A percentile compares a stretch with the other conserved stretches of the same genome.
These are phyloP conservation scores for Saccharomycopsis crataegensis DNA, from an alignment of 1,139 yeast genomes.

Conservation along the genomic window DNA sequence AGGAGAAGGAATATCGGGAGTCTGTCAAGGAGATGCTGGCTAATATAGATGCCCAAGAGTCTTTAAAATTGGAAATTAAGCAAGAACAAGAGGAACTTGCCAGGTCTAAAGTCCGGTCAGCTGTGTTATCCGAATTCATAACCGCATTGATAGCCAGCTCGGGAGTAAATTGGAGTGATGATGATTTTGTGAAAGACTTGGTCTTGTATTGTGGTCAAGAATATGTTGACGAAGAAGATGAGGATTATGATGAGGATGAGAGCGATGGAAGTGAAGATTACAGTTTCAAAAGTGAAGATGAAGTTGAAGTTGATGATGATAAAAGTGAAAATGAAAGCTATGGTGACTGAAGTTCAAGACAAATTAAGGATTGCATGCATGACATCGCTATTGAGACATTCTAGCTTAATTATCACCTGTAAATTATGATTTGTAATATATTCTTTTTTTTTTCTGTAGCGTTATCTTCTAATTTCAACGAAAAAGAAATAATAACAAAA, in stretches of 20 bases:
- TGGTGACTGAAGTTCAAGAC: background rate
- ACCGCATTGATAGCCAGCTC: slow-evolving; percentile 25
- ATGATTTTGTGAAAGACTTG: slow-evolving; percentile 26
- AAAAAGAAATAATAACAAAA: too few species aligned
- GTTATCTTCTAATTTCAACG: too few species aligned
- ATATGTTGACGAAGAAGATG: background rate
- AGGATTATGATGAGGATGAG: background rate
- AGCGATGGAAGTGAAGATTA: background rate
- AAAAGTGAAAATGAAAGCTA: background rate
- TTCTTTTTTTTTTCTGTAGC: too few species aligned
- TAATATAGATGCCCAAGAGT: background rate
- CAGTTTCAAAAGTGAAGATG: background rate
- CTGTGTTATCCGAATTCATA: slow-evolving; percentile 29
- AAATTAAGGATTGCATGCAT: too few species aligned
- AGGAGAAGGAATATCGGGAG: background rate
- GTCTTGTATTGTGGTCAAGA: slow-evolving; percentile 26
- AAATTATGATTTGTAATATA: too few species aligned
- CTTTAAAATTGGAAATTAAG: background rate
- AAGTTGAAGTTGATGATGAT: background rate
- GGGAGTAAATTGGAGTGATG: slow-evolving; percentile 24
- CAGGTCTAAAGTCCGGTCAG: slow-evolving; percentile 1
- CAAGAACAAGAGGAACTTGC: background rate
- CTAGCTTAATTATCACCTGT: too few species aligned
- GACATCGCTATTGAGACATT: too few species aligned
- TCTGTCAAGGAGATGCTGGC: background rate